Evolutionary conservation across 2,329 filamentous ascomycete species (phyloP), one percentile per base, ranked within the genome.

Genomic region (Talaromyces sp.): DNA sequence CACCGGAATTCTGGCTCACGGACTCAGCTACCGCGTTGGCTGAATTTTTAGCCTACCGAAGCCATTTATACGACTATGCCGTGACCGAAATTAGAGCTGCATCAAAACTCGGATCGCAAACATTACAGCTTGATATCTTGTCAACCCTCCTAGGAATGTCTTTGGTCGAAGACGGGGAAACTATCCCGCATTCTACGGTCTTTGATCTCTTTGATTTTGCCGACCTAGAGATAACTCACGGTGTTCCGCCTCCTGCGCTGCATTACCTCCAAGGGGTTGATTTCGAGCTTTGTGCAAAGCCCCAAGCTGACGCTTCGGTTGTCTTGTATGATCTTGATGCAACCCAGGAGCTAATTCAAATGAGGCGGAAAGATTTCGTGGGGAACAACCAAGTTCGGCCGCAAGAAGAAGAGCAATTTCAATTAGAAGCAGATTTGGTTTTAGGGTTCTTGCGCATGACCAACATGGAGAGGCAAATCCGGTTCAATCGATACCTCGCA

Each of bases 151-250:
- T 93, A 51, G 95, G 95, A 5, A 77, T 68, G 61, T 87, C 89
- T 49, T 86, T 91, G 8, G 81, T 85, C 11, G 79, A 87, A 19
- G 85, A 85, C 62, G 88, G 88, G 55, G 85, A 90, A 59, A 80
- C 86, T 5, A 79, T 89, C 42, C 78, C 81, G 30, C 89, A 92
- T 62, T 84, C 88, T 0, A 92, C 90, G 3, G 84, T 98, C 7
- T 96, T 98, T 70, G 92, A 97, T 66, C 82, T 98, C 25, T 95
- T 96, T 69, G 95, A 99, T 75, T 98, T 98, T 69, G 84, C 95
- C 72, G 87, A 90, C 63, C 75, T 89, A 11, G 81, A 85, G 55
- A 80, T 87, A 44, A 75, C 77, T 0, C 73, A 75, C 61, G 70
- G 75, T 13, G 69, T 77, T 51, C 71, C 82, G 2, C 74, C 83